Percentiles rank a stretch among this genome's conserved stretches.
phyloP scores from a whole-genome alignment of 306 rosid species.

The Quillaja saponaria region DNA sequence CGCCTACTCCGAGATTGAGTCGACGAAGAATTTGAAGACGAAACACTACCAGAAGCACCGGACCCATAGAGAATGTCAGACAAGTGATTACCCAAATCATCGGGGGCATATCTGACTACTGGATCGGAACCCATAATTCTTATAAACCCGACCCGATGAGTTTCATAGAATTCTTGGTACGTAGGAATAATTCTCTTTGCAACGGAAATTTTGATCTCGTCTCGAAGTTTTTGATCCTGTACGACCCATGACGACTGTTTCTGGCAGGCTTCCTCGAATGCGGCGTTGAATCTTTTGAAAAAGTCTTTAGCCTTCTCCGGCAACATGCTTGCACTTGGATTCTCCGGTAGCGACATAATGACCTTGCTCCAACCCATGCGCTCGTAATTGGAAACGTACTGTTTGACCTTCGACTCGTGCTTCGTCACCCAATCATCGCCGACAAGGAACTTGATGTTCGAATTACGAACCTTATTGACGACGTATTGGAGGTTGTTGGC shows the following conservation, averaged over 20 bases:
- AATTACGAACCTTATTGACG: conserved; percentile 53
- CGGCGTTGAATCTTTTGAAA: conserved; percentile 42
- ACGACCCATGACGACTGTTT: conserved; percentile 65
- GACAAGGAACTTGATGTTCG: conserved; percentile 55
- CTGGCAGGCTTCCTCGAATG: conserved; percentile 52
- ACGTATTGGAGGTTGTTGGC: conserved; percentile 94
- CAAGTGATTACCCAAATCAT: conserved; percentile 52
- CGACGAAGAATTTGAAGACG: conserved; percentile 37
- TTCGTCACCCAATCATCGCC: conserved; percentile 65
- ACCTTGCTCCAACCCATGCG: conserved; percentile 80
- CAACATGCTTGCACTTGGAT: conserved; percentile 51
- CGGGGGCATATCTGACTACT: conserved; percentile 42
- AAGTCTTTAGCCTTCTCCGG: conserved; percentile 43
- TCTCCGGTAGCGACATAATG: conserved; percentile 46
- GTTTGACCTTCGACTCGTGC: conserved; percentile 68
- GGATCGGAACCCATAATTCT: conserved; percentile 33
- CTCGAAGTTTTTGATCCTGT: conserved; percentile 55
- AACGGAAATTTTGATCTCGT: conserved; percentile 53
- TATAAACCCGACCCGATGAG: conserved; percentile 31
- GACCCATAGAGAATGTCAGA: conserved; percentile 54
- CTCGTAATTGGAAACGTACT: conserved; percentile 66
- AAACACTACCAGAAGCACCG: conserved; percentile 37
- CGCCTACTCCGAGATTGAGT: conserved; percentile 22
- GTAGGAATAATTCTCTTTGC: conserved; percentile 37
- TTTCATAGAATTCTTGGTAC: conserved; percentile 44